phyloP scores from a whole-genome alignment of 768 basidiomycete genomes.

The Tricholoma sp. region DNA sequence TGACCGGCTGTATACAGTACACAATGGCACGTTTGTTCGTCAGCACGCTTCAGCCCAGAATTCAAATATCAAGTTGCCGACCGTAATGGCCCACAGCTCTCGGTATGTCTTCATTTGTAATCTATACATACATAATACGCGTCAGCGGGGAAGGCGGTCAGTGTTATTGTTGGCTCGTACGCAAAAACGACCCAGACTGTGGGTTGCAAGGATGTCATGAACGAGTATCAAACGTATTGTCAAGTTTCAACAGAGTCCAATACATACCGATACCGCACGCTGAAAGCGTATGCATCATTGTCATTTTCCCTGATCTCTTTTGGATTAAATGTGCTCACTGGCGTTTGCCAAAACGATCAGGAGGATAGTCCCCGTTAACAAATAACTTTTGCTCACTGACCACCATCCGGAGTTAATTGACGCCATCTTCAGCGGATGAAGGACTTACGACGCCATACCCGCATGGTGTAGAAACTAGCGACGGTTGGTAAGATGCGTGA shows the following conservation, averaged over 20 bases:
- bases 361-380: constrained; percentile 27
- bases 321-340: constrained; percentile 17
- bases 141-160: neutral
- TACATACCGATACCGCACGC: constrained; percentile 31
- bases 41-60: neutral
- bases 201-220: too few species aligned
- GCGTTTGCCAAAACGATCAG: constrained; percentile 27
- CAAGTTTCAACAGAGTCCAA: too few species aligned
- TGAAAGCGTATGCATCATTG: constrained; percentile 1
- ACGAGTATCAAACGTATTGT: too few species aligned
- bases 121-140: constrained; percentile 16
- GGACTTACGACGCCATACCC: constrained; percentile 42
- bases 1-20: constrained; percentile 41
- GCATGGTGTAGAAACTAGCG: constrained; percentile 41
- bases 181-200: constrained; percentile 41
- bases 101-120: constrained; percentile 34
- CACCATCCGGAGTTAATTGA: neutral
- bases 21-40: too few species aligned
- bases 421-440: neutral
- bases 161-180: constrained; percentile 25
- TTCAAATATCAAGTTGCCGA: constrained; percentile 14
- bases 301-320: neutral
- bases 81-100: constrained; percentile 30
- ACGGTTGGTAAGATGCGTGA: neutral
- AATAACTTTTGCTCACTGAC: constrained; percentile 37